These are phyloP conservation scores for Quambalaria eucalypti DNA, from an alignment of 1,284 basidiomycete species.

Conservation along the genomic window DNA sequence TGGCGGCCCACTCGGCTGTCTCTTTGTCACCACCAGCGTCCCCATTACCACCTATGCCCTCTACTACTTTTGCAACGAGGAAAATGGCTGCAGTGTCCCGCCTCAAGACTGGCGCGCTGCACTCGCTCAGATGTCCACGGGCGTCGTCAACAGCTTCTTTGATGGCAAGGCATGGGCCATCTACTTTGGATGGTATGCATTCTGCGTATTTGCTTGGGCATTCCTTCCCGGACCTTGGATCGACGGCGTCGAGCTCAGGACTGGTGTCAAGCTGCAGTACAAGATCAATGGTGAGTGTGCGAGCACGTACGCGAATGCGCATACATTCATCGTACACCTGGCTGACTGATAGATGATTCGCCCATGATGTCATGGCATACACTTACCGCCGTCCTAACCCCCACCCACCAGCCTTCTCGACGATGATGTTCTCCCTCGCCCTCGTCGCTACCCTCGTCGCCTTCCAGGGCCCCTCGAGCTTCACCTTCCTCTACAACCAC, in stretches of 20 bases:
- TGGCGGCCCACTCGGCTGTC: conserved; percentile 70
- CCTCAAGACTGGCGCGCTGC: conserved; percentile 22
- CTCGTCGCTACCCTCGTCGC: conserved; percentile 62
- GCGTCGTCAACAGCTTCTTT: conserved; percentile 54
- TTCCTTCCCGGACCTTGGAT: conserved; percentile 79
- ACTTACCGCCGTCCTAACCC: not conserved
- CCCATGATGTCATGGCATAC: too few species aligned
- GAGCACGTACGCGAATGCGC: too few species aligned
- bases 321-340: not conserved
- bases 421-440: conserved; percentile 54
- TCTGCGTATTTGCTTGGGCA: conserved; percentile 71
- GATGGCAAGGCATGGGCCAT: conserved; percentile 66
- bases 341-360: too few species aligned
- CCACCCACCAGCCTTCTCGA: conserved; percentile 64
- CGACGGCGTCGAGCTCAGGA: conserved; percentile 67
- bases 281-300: conserved; percentile 76
- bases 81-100: conserved; percentile 30
- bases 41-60: conserved; percentile 69
- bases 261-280: conserved; percentile 69
- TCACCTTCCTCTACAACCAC: conserved; percentile 84
- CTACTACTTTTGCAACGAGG: conserved; percentile 75
- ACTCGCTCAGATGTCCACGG: conserved; percentile 10
- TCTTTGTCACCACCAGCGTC: conserved; percentile 63
- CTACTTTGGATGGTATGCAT: conserved; percentile 85
- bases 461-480: conserved; percentile 65